Conservation (phyloP, 495 filamentous ascomycete species). For the Hypoxylon fragiforme region DNA sequence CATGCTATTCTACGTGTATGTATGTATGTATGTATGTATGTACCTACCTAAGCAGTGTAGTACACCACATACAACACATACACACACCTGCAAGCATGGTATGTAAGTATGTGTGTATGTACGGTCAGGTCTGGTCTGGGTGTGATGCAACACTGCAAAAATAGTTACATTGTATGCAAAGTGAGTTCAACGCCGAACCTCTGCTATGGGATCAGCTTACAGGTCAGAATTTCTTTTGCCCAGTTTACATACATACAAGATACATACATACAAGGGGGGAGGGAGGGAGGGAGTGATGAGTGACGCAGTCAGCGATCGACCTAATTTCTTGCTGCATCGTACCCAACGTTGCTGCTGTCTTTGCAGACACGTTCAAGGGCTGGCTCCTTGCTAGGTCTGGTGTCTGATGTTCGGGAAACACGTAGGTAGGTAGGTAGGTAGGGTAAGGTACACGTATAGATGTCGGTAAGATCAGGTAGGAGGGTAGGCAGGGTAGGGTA, state of each 20-base stretch:
- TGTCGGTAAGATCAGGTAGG: too few relatives aligned
- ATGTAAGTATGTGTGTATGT: not conserved
- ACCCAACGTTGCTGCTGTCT: constrained; percentile 9
- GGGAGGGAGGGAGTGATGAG: too few relatives aligned
- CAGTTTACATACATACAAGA: too few relatives aligned
- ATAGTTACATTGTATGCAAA: constrained; percentile 25
- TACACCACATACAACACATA: constrained; percentile 10
- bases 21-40: too few relatives aligned
- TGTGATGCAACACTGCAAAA: constrained; percentile 35
- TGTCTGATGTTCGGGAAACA: constrained; percentile 9
- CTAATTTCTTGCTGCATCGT: constrained; percentile 8
- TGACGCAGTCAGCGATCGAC: constrained; percentile 36
- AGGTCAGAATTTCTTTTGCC: too few relatives aligned
- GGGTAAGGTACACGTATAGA: constrained; percentile 3
- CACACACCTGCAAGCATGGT: constrained; percentile 4
- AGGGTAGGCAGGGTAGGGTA: constrained; percentile 2
- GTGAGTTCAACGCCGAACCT: constrained; percentile 25
- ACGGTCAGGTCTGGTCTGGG: constrained; percentile 26
- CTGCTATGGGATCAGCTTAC: constrained; percentile 31
- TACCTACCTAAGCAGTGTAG: too few relatives aligned
- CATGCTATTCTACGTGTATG: too few relatives aligned
- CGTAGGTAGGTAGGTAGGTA: constrained; percentile 2
- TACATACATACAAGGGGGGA: too few relatives aligned
- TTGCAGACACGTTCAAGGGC: constrained; percentile 21
- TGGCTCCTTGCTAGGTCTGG: not conserved